Base-by-base conservation (phyloP, 768 basidiomycete genomes). In the Chalciporus pseudorubinellus region DNA sequence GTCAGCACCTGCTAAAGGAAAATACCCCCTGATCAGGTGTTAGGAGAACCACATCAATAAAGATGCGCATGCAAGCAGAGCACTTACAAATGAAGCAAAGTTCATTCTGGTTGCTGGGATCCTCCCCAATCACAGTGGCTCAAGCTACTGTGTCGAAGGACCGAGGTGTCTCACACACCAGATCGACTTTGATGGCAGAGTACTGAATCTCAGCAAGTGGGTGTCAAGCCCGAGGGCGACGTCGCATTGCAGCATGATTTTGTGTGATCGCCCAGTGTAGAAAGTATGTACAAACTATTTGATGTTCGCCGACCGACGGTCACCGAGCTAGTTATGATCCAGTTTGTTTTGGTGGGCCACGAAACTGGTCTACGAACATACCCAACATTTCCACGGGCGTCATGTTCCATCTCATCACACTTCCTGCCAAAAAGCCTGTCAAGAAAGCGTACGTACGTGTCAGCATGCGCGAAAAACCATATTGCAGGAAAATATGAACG, bases 351-450 rank as follows among this genome's bases (percentile, higher is more conserved):
- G 53, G 21, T 12, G 41, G 28, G 14, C 45, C 44, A 24, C 58
- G 54, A 4, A 51, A 34, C 42, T 58, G 63, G 19, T 48, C 46
- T 11, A 39, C 13, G 28, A 63, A 41, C 10, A 45, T 58, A 9
- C 52, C 54, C 11, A 60, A 9, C 56, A 63, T 66, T 50, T 66
- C 49, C 18, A 57, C 55, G 14, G 63, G 61, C 11, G 59, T 66
- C 59, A 64, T 66, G 16, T 58, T 64, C 64, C 67, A 68, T 53
- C 64, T 63, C 28, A 67, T 48, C 21, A 59, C 57, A 21, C 68
- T 67, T 6, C 64, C 67, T 21, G 65, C 60, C 41, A 68, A 49
- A 53, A 64, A 69, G 18, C 64, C 67, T 68, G 40, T 19, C 2
- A 19, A 16, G 42, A 22, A 24, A 29, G 8, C 8, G 11, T 13